phyloP scores from a whole-genome alignment of 192 early-diverging fungal genomes.

The Coemansia furcata region DNA sequence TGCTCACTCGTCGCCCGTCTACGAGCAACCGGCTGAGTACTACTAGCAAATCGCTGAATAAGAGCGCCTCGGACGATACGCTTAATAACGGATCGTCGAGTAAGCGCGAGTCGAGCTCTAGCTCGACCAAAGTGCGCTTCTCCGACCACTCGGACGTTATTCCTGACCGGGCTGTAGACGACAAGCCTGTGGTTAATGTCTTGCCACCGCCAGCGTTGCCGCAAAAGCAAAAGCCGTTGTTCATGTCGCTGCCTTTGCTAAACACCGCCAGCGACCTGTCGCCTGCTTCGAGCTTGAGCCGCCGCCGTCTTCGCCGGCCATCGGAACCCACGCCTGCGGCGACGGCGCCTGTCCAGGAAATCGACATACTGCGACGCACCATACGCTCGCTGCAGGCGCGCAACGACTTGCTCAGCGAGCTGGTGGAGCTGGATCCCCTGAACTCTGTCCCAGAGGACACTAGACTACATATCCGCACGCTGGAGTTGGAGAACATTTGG shows the following conservation, averaged over 20 bases:
- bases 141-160: conserved; percentile 4
- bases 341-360: conserved; percentile 8
- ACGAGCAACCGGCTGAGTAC: not conserved
- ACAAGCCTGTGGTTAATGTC: not conserved
- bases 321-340: conserved; percentile 14
- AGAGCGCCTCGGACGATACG: conserved; percentile 33
- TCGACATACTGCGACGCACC: conserved; percentile 20
- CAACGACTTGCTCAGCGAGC: conserved; percentile 41
- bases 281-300: not conserved
- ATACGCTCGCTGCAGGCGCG: conserved; percentile 29
- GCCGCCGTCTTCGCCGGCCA: conserved; percentile 4
- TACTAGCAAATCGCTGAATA: conserved; percentile 5
- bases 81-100: conserved; percentile 8
- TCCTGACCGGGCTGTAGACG: not conserved
- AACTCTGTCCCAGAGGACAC: conserved; percentile 27
- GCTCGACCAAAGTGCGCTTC: conserved; percentile 10
- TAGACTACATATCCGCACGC: conserved; percentile 30
- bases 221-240: not conserved
- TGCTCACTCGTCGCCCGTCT: conserved; percentile 6
- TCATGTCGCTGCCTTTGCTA: conserved; percentile 5
- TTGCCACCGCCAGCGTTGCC: not conserved
- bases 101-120: not conserved
- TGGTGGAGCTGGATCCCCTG: conserved; percentile 20
- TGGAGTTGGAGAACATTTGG: conserved; percentile 50
- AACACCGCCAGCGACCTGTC: not conserved